phyloP scores from a whole-genome alignment of 2,329 filamentous ascomycete genomes.

The Emydomyces testavorans region DNA sequence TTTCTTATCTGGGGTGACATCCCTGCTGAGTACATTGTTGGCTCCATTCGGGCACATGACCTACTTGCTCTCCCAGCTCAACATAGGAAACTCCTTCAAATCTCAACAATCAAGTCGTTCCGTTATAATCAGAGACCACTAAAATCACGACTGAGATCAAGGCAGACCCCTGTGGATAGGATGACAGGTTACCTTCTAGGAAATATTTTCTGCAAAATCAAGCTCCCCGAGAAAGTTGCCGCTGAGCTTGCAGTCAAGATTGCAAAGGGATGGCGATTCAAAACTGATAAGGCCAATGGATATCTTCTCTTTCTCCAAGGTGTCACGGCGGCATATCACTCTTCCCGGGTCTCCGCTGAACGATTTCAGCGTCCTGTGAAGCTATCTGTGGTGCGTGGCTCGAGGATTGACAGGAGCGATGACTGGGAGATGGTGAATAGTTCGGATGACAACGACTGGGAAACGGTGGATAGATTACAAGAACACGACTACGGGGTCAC shows the following conservation, averaged over 20 bases:
- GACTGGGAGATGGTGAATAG: conserved; percentile 3
- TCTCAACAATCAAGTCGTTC: conserved; percentile 15
- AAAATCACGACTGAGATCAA: conserved; percentile 14
- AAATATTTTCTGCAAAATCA: conserved; percentile 18
- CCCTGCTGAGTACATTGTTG: conserved; percentile 21
- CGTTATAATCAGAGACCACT: conserved; percentile 13
- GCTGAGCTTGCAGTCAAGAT: conserved; percentile 20
- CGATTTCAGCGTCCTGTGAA: too few relatives aligned
- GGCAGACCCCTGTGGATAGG: conserved; percentile 13
- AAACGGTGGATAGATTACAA: conserved; percentile 6
- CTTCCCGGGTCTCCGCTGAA: too few relatives aligned
- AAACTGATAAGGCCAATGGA: conserved; percentile 10
- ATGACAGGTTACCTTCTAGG: conserved; percentile 19
- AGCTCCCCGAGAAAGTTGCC: conserved; percentile 20
- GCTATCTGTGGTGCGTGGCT: too few relatives aligned
- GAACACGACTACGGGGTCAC: too few relatives aligned
- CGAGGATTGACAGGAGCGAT: background rate
- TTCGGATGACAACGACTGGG: background rate
- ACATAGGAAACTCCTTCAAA: conserved; percentile 20
- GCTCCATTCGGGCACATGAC: conserved; percentile 19
- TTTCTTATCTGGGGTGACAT: conserved; percentile 29
- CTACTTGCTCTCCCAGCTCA: conserved; percentile 18
- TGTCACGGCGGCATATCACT: conserved; percentile 9
- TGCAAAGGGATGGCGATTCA: conserved; percentile 19
- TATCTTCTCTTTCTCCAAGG: conserved; percentile 9